Percentiles rank a stretch among this genome's conserved stretches.
Evolutionary conservation across 495 filamentous ascomycete genomes (phyloP).

Genomic region (Aspergillus diversus): DNA sequence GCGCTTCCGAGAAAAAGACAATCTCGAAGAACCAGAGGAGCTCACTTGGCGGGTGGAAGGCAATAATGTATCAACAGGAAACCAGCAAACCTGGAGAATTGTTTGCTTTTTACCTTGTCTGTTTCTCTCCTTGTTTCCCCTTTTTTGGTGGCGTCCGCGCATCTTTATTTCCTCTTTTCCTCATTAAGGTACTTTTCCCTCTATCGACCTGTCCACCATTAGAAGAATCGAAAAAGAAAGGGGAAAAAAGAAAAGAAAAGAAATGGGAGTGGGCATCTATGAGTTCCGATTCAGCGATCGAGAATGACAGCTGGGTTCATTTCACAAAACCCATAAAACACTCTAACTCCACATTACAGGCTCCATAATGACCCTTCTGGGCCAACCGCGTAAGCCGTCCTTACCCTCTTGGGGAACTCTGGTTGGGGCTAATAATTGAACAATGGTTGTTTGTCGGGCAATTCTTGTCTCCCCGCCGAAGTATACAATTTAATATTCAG

Average conservation of each 20-base stretch:
- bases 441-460: too few relatives aligned
- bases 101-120: not conserved
- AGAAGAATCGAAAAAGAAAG: not conserved
- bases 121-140: not conserved
- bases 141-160: not conserved
- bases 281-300: constrained; percentile 1
- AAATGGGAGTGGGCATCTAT: not conserved
- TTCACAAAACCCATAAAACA: constrained; percentile 1
- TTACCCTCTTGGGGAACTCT: not conserved
- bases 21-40: constrained; percentile 3
- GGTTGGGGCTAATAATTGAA: not conserved
- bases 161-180: not conserved
- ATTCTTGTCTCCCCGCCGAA: too few relatives aligned
- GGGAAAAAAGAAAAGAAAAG: not conserved
- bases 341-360: not conserved
- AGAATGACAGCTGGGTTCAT: constrained; percentile 22
- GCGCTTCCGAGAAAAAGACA: constrained; percentile 4
- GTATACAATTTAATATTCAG: too few relatives aligned
- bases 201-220: not conserved
- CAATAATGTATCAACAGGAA: not conserved
- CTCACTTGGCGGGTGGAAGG: not conserved
- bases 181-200: too few relatives aligned
- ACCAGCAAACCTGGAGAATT: not conserved
- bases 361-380: constrained; percentile 3
- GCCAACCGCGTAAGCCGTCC: constrained; percentile 15